phyloP scores from a whole-genome alignment of 441 rosid species.

The Daphne laureola region DNA sequence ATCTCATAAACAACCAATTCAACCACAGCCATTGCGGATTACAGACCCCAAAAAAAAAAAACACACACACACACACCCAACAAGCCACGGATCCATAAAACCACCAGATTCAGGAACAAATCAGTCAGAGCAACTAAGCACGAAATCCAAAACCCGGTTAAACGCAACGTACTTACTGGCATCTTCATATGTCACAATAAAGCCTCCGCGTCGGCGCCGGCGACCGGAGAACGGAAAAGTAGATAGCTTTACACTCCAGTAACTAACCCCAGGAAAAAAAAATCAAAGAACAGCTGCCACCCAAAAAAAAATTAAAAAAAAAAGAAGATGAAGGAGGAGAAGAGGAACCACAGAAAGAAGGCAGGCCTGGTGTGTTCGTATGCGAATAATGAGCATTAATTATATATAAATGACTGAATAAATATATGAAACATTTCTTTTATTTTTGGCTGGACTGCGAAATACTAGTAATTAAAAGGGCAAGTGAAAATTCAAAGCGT shows the following conservation, averaged over 20 bases:
- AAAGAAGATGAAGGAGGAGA: conserved; percentile 6
- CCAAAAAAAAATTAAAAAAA: not conserved
- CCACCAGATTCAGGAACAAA: conserved; percentile 16
- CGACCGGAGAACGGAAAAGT: conserved; percentile 16
- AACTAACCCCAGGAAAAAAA: conserved; percentile 14
- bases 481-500: not conserved
- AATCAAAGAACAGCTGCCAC: conserved; percentile 10
- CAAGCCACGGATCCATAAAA: conserved; percentile 12
- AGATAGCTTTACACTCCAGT: conserved; percentile 15
- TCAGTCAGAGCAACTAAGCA: conserved; percentile 6
- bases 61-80: too few species aligned
- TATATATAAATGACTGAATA: conserved; percentile 46
- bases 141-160: conserved; percentile 16
- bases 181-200: conserved; percentile 53
- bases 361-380: conserved; percentile 38
- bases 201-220: conserved; percentile 21
- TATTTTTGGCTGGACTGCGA: conserved; percentile 4
- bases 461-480: conserved; percentile 12
- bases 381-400: conserved; percentile 50
- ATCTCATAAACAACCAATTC: conserved; percentile 1
- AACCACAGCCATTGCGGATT: conserved; percentile 13
- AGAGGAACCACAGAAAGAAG: conserved; percentile 22
- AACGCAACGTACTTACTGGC: conserved; percentile 95
- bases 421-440: conserved; percentile 3
- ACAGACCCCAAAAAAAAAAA: conserved; percentile 13